Percentiles rank a stretch among this genome's conserved stretches.
phyloP scores from a whole-genome alignment of 2,329 filamentous ascomycete genomes.

The Hypoxylon sp. region DNA sequence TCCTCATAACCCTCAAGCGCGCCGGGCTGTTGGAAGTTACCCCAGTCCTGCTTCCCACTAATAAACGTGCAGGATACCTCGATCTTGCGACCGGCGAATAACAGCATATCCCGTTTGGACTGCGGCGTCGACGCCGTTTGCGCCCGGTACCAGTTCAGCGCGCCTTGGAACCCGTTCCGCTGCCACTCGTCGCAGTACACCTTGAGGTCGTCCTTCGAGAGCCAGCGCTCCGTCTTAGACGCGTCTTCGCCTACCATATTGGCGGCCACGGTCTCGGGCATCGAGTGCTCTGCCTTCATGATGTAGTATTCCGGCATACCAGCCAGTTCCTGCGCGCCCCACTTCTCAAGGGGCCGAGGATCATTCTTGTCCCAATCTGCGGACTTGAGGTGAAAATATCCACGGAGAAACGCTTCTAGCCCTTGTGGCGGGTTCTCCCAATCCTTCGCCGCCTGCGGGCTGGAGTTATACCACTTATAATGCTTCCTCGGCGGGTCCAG shows the following conservation, averaged over 20 bases:
- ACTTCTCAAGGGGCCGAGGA: conserved; percentile 67
- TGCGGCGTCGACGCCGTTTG: conserved; percentile 64
- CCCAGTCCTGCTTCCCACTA: conserved; percentile 76
- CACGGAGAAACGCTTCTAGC: conserved; percentile 72
- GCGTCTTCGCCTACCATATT: conserved; percentile 69
- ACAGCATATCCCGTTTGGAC: conserved; percentile 65
- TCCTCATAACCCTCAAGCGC: conserved; percentile 69
- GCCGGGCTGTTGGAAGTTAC: conserved; percentile 76
- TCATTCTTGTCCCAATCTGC: conserved; percentile 70
- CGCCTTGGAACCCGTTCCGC: conserved; percentile 75
- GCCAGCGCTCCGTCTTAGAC: conserved; percentile 64
- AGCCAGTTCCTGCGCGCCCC: conserved; percentile 70
- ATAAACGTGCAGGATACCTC: conserved; percentile 74
- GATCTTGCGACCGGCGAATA: conserved; percentile 73
- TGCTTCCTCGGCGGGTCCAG: conserved; percentile 74
- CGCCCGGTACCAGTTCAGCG: conserved; percentile 77
- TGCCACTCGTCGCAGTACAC: conserved; percentile 74
- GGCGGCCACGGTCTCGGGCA: conserved; percentile 70
- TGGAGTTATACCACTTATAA: conserved; percentile 78
- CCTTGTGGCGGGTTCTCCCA: conserved; percentile 53
- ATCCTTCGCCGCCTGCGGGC: conserved; percentile 64
- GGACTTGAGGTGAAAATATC: conserved; percentile 78
- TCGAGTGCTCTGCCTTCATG: conserved; percentile 70
- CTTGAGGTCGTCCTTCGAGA: conserved; percentile 69
- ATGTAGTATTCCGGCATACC: conserved; percentile 78